Base-by-base conservation (phyloP, 352 stramenopile species). In the Phytophthora crassamura region DNA sequence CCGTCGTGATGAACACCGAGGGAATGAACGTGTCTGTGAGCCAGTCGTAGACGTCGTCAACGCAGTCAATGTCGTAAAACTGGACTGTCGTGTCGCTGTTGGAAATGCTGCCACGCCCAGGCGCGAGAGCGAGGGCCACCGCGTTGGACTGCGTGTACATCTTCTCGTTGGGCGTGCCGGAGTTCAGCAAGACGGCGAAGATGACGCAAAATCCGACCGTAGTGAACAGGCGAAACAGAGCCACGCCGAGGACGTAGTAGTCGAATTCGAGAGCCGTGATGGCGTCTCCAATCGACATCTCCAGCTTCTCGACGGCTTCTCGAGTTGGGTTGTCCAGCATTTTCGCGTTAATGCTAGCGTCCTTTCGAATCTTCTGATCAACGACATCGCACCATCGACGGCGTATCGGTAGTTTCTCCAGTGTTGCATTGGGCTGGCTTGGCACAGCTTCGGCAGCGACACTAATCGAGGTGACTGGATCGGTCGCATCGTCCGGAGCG, bases 41-140 rank as follows among this genome's bases (percentile, higher is more conserved):
- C 76, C 76, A 84, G 28, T 68, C 39, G 50, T 78, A 84, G 8
- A 67, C 61, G 38, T 82, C 73, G 6, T 34, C 36, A 30, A 70
- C 41, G 20, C 38, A 61, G 46, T 58, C 43, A 33, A 84, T 77
- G 43, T 84, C 77, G 28, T 11, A 34, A 25, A 82, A 80, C 39
- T 84, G 77, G 34, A 82, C 68, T 38, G 59, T 64, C 14, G 70
- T 76, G 38, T 69, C 61, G 7, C 40, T 30, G 7, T 61, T 84
- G 51, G 78, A 49, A 1, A 78, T 74, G 41, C 84, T 72, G 0
- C 58, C 71, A 7, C 78, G 70, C 0, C 67, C 71, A 20, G 48
- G 67, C n/a, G 28, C 75, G 50, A 73, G 61, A 28, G 48, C 56
- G 12, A 42, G 65, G 1, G 48, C 59, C 0, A 83, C 58, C 1